Evolutionary conservation across 2,329 filamentous ascomycete species (phyloP).

Genomic region (Diplodia mutila): DNA sequence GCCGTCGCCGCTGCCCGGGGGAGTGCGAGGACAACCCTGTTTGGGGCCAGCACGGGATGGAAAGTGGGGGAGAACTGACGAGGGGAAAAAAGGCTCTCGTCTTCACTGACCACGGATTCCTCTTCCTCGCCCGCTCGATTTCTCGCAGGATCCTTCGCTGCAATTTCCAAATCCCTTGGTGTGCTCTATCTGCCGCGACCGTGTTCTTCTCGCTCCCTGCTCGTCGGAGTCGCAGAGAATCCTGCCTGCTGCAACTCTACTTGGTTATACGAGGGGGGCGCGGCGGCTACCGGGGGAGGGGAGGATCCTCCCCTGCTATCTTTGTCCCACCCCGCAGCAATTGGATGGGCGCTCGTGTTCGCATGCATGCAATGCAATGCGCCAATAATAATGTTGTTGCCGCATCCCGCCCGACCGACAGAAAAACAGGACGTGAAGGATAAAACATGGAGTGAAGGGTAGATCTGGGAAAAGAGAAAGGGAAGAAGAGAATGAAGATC

Average conservation of each 20-base stretch:
- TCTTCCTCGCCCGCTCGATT: too few species aligned
- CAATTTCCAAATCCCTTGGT: not conserved
- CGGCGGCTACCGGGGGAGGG: not conserved
- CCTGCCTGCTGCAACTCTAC: constrained; percentile 18
- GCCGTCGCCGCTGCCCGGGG: not conserved
- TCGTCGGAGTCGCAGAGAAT: not conserved
- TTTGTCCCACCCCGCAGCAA: constrained; percentile 7
- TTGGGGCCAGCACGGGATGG: too few species aligned
- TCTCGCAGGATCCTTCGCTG: too few species aligned
- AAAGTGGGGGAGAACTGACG: not conserved
- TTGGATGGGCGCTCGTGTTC: constrained; percentile 2
- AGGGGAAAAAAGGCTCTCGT: too few species aligned
- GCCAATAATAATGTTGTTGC: not conserved
- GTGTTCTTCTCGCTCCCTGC: constrained; percentile 1
- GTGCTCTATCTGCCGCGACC: not conserved
- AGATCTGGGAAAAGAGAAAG: too few species aligned
- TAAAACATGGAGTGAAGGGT: too few species aligned
- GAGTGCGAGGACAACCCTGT: not conserved
- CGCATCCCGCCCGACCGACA: not conserved
- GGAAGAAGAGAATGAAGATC: too few species aligned
- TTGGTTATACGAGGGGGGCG: constrained; percentile 14
- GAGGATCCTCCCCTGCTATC: constrained; percentile 5
- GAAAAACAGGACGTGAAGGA: too few species aligned
- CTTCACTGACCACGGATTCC: too few species aligned
- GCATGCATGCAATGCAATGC: not conserved